These are phyloP conservation scores for Camellia granthamiana DNA, from an alignment of 148 eudicot species.

Conservation along the genomic window DNA sequence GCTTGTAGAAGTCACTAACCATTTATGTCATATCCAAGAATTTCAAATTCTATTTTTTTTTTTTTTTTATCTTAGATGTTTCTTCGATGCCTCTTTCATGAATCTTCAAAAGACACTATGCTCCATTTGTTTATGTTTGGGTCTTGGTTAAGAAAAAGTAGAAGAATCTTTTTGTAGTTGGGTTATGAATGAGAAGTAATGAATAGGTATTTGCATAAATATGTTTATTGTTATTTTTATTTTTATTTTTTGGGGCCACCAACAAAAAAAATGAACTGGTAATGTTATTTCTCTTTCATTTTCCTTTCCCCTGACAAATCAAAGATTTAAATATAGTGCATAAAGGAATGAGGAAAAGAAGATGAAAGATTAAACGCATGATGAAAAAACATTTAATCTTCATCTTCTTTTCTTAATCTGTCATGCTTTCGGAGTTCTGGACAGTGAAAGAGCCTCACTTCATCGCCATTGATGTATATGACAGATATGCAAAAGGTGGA, in stretches of 20 bases:
- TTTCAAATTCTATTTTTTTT: neutral
- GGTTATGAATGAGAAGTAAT: no score
- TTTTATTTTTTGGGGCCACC: no score
- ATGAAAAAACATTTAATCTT: no score
- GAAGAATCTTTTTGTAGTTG: no score
- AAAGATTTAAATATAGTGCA: no score
- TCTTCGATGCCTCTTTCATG: neutral
- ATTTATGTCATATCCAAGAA: neutral
- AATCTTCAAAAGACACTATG: neutral
- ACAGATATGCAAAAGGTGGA: constrained; percentile 60
- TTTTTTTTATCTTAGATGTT: neutral
- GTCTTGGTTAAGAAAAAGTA: no score
- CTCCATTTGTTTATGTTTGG: no score
- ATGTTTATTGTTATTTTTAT: no score
- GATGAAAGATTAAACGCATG: neutral
- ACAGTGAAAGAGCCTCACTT: constrained; percentile 7
- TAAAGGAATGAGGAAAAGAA: neutral
- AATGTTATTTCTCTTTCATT: no score
- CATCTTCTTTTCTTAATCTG: neutral
- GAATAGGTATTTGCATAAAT: no score
- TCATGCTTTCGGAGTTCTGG: neutral
- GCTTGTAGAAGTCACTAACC: constrained; percentile 6
- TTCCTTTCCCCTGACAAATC: no score
- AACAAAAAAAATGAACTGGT: no score
- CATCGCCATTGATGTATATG: constrained; percentile 5